A percentile compares a stretch with the other conserved stretches of the same genome.
phyloP scores from a whole-genome alignment of 2,329 filamentous ascomycete species.

The Rhinocladiella mackenziei region DNA sequence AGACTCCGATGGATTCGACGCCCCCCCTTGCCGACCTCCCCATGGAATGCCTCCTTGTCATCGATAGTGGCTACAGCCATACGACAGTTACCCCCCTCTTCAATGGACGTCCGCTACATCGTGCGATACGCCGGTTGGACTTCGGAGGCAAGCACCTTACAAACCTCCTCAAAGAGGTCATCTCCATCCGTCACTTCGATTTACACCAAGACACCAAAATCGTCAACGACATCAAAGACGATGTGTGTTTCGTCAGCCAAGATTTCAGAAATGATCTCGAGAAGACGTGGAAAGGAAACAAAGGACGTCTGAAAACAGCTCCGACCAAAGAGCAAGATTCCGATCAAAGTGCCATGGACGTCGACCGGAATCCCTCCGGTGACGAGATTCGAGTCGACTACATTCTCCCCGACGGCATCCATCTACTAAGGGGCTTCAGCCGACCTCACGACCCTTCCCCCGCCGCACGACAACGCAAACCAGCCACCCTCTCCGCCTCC shows the following conservation, averaged over 20 bases:
- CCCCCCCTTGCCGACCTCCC: slow-evolving; percentile 39
- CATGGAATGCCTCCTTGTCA: slow-evolving; percentile 79
- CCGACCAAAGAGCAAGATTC: too few relatives aligned
- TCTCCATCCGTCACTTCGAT: slow-evolving; percentile 89
- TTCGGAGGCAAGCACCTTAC: slow-evolving; percentile 90
- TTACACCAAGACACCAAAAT: slow-evolving; percentile 92
- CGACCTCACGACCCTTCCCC: slow-evolving; percentile 70
- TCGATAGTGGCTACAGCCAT: slow-evolving; percentile 90
- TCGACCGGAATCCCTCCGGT: slow-evolving; percentile 32
- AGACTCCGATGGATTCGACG: slow-evolving; percentile 45
- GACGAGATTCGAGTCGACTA: slow-evolving; percentile 74
- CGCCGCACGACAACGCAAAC: slow-evolving; percentile 49
- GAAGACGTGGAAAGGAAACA: slow-evolving; percentile 73
- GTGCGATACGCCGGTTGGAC: slow-evolving; percentile 77
- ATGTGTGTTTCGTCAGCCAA: slow-evolving; percentile 73
- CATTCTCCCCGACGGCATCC: slow-evolving; percentile 76
- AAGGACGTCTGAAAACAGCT: slow-evolving; percentile 34
- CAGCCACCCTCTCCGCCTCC: slow-evolving; percentile 46
- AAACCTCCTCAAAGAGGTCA: slow-evolving; percentile 83
- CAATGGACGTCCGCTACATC: slow-evolving; percentile 72
- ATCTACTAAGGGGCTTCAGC: slow-evolving; percentile 62
- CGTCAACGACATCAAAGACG: slow-evolving; percentile 94
- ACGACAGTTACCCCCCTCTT: slow-evolving; percentile 87
- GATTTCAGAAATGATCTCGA: slow-evolving; percentile 78
- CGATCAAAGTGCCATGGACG: too few relatives aligned